Evolutionary conservation across 1,284 basidiomycete species (phyloP).

Genomic region (Fereydounia khargensis): DNA sequence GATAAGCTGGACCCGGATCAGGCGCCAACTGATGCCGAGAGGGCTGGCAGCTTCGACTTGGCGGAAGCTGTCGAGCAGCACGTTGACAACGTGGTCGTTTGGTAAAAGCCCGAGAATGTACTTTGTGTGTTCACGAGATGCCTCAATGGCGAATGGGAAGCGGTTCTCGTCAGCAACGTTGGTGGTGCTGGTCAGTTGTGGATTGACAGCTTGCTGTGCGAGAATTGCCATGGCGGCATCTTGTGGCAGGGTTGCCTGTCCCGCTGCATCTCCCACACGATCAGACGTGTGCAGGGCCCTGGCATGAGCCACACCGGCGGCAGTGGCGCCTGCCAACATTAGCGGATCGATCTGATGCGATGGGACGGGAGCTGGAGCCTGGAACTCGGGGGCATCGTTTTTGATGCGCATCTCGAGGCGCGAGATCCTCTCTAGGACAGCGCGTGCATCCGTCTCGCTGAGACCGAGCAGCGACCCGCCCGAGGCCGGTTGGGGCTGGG

Average conservation of each 20-base stretch:
- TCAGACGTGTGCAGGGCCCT: not conserved
- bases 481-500: constrained; percentile 5
- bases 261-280: too few relatives aligned
- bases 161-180: not conserved
- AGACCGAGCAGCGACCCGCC: constrained; percentile 16
- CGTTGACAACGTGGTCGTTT: constrained; percentile 42
- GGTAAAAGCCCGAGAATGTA: constrained; percentile 40
- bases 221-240: too few relatives aligned
- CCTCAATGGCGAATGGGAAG: constrained; percentile 17
- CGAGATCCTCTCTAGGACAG: constrained; percentile 41
- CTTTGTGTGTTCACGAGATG: constrained; percentile 19
- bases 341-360: constrained; percentile 14
- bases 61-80: constrained; percentile 42
- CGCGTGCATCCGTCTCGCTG: constrained; percentile 32
- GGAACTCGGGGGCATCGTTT: constrained; percentile 5
- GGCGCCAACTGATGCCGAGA: constrained; percentile 44
- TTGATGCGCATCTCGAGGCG: constrained; percentile 29
- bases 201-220: too few relatives aligned
- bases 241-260: too few relatives aligned
- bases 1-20: constrained; percentile 42
- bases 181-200: not conserved
- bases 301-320: constrained; percentile 5
- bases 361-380: not conserved
- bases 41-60: constrained; percentile 35
- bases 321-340: constrained; percentile 5